Conservation (phyloP, 805 yeast species). For the Myxozyma geophila region DNA sequence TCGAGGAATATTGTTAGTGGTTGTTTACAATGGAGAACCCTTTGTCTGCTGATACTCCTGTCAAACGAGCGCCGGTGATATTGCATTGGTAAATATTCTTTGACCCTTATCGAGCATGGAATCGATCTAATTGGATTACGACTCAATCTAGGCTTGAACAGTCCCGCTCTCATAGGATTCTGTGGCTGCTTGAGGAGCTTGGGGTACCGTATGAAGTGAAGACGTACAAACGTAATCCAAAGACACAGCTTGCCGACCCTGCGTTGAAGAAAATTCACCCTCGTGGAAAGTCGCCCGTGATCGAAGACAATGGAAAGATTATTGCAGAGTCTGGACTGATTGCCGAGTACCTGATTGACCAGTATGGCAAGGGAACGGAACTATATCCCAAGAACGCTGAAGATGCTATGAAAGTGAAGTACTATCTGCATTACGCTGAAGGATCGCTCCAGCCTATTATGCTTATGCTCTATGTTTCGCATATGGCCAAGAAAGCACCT, state of each 20-base stretch:
- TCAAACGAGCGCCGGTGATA: not conserved
- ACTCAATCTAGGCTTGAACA: conserved; percentile 49
- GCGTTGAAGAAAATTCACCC: conserved; percentile 61
- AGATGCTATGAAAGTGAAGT: conserved; percentile 54
- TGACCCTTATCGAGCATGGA: not conserved
- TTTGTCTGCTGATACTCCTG: not conserved
- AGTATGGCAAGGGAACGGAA: conserved; percentile 51
- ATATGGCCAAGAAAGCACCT: not conserved
- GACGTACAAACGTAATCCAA: conserved; percentile 55
- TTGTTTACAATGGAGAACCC: not conserved
- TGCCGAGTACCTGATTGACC: conserved; percentile 54
- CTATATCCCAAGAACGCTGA: conserved; percentile 41
- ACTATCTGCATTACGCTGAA: conserved; percentile 63
- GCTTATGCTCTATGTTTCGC: conserved; percentile 44
- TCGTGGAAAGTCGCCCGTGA: conserved; percentile 65
- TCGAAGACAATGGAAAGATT: conserved; percentile 52
- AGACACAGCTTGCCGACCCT: conserved; percentile 55
- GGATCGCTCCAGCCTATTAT: conserved; percentile 61
- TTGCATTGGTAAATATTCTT: not conserved
- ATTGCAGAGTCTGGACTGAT: conserved; percentile 68
- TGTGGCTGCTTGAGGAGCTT: conserved; percentile 69
- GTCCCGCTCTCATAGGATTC: conserved; percentile 64
- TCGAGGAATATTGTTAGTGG: not conserved
- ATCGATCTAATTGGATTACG: not conserved
- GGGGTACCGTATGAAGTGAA: conserved; percentile 59